Evolutionary conservation across 2,329 filamentous ascomycete genomes (phyloP).

Genomic region (Huntiella abstrusa): DNA sequence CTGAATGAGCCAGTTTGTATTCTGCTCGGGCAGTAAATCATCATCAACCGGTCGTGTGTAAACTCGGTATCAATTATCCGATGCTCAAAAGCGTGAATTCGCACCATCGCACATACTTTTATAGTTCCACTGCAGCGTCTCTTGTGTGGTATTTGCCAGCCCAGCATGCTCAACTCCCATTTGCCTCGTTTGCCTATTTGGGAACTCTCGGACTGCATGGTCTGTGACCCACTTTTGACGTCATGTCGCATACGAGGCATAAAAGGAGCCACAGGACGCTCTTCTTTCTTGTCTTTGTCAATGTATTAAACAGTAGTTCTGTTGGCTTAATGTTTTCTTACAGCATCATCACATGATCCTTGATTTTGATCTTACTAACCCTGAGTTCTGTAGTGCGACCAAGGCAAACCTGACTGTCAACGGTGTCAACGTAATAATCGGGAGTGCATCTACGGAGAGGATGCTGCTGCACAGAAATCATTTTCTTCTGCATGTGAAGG

Average conservation of each 20-base stretch:
- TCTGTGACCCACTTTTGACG: not conserved
- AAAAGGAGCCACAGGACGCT: not conserved
- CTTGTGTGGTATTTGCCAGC: no score
- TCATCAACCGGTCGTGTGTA: no score
- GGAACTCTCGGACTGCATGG: not conserved
- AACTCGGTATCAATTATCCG: no score
- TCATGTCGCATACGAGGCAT: not conserved
- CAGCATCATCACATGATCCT: not conserved
- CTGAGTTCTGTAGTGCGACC: conserved; percentile 12
- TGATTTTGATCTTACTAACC: not conserved
- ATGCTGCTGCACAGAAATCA: not conserved
- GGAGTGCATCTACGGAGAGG: conserved; percentile 10
- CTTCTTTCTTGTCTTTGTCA: not conserved
- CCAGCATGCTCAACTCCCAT: not conserved
- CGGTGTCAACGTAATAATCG: conserved; percentile 13
- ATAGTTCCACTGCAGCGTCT: no score
- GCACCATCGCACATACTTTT: no score
- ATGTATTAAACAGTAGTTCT: not conserved
- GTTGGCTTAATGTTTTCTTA: not conserved
- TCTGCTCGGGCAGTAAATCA: no score
- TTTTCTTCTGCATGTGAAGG: not conserved
- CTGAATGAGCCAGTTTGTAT: no score
- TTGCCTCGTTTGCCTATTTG: conserved; percentile 4
- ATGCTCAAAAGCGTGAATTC: no score
- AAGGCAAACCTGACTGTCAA: conserved; percentile 13